Conservation (phyloP, 768 basidiomycete species). For the Kwoniella sp. region DNA sequence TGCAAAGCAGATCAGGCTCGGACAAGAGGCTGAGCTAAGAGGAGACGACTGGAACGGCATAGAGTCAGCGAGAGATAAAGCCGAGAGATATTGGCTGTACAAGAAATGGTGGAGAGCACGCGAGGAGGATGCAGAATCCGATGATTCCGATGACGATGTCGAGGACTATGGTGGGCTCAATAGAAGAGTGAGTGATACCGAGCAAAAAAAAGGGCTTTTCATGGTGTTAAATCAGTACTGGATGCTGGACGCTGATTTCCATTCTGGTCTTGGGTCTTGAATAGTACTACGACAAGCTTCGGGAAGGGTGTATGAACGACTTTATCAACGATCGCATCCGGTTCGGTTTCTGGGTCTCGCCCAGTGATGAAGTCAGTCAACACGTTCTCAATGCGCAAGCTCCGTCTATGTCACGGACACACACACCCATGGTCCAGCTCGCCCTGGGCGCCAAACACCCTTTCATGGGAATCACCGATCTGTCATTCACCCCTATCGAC, state of each 20-base stretch:
- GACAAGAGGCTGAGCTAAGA: slow-evolving; percentile 15
- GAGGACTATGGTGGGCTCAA: slow-evolving; percentile 4
- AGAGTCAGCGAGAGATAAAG: slow-evolving; percentile 4
- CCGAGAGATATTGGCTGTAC: slow-evolving; percentile 6
- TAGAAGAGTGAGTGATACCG: not conserved
- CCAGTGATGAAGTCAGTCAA: slow-evolving; percentile 25
- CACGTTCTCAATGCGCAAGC: not conserved
- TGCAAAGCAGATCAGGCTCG: slow-evolving; percentile 3
- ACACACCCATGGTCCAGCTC: slow-evolving; percentile 90
- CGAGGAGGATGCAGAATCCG: slow-evolving; percentile 7
- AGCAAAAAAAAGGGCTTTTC: no score
- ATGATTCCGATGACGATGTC: slow-evolving; percentile 10
- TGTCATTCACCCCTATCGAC: not conserved
- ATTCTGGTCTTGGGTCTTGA: not conserved
- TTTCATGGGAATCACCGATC: slow-evolving; percentile 45
- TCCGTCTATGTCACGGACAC: slow-evolving; percentile 60
- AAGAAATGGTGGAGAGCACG: not conserved
- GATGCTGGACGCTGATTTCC: not conserved
- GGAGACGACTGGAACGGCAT: slow-evolving; percentile 11
- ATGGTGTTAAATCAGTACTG: no score
- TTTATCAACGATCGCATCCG: slow-evolving; percentile 27
- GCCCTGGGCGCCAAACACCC: slow-evolving; percentile 69
- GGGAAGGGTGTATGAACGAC: slow-evolving; percentile 21
- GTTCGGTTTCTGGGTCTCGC: slow-evolving; percentile 32
- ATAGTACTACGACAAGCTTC: slow-evolving; percentile 21